phyloP scores from a whole-genome alignment of 163 green algal genomes.

The Scenedesmus sp. region DNA sequence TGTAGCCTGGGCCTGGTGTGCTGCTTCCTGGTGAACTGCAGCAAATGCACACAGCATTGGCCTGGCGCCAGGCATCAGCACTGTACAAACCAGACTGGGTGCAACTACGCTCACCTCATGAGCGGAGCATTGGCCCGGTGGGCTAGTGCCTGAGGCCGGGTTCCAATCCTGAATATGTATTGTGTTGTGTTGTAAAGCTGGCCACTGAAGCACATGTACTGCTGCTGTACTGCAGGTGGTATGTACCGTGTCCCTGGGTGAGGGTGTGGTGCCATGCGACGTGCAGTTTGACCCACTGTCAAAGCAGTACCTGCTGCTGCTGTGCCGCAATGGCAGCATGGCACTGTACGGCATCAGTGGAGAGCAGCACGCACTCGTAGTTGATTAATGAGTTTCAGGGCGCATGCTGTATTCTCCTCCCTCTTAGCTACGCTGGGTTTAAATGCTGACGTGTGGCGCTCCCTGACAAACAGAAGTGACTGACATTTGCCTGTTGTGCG shows the following conservation, averaged over 20 bases:
- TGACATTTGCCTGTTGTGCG: not conserved
- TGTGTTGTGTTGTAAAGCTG: too few species aligned
- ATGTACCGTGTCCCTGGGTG: constrained; percentile 11
- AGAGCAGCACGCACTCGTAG: constrained; percentile 34
- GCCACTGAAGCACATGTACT: too few species aligned
- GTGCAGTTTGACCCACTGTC: constrained; percentile 52
- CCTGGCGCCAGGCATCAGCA: not conserved
- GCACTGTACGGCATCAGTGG: constrained; percentile 44
- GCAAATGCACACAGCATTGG: not conserved
- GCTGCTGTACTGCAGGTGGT: constrained; percentile 31
- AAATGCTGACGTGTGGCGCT: not conserved
- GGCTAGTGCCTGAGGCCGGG: too few species aligned
- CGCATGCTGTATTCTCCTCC: too few species aligned
- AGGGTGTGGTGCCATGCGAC: constrained; percentile 33
- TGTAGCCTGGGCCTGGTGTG: not conserved
- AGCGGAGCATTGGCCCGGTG: too few species aligned
- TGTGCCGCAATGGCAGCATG: constrained; percentile 50
- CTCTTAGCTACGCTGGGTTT: not conserved
- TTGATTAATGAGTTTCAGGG: too few species aligned
- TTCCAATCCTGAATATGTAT: too few species aligned
- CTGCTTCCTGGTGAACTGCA: not conserved
- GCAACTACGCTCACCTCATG: too few species aligned
- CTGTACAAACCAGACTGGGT: too few species aligned
- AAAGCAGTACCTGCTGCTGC: constrained; percentile 36
- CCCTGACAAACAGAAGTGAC: constrained; percentile 2